A percentile compares a stretch with the other conserved stretches of the same genome.
Conservation (phyloP, 768 basidiomycete species). For the Boletus fagicola region DNA sequence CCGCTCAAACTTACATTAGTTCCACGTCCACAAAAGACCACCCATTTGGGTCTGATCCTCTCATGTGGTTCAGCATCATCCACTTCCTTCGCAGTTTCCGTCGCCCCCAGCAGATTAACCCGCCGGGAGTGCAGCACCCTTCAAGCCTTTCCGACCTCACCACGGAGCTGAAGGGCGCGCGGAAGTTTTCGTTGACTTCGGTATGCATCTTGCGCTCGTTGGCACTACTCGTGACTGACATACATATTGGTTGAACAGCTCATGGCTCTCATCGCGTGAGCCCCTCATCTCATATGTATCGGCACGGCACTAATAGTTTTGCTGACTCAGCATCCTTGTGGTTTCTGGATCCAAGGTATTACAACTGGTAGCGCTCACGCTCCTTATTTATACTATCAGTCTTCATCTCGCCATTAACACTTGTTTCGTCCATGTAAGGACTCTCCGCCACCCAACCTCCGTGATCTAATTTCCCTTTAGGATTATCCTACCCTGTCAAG, state of each 20-base stretch:
- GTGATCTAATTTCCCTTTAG: background rate
- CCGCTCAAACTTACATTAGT: too few species aligned
- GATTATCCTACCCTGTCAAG: too few species aligned
- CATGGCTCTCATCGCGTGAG: too few species aligned
- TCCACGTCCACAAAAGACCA: too few species aligned
- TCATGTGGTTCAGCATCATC: too few species aligned
- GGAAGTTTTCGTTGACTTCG: slow-evolving; percentile 17
- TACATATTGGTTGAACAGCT: too few species aligned
- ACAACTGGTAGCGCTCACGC: slow-evolving; percentile 5
- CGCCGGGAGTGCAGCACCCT: background rate
- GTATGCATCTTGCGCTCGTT: slow-evolving; percentile 2
- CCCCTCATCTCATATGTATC: too few species aligned
- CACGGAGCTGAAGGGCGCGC: slow-evolving; percentile 12
- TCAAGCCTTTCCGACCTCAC: background rate
- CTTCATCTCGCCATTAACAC: background rate
- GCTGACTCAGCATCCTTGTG: too few species aligned
- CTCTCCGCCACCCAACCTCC: background rate
- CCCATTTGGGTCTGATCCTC: too few species aligned
- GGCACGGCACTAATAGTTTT: too few species aligned
- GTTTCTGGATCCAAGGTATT: too few species aligned
- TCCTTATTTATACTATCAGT: slow-evolving; percentile 25
- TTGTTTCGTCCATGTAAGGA: slow-evolving; percentile 10
- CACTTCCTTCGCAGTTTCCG: too few species aligned
- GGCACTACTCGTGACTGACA: background rate
- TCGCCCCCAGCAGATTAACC: background rate